Percentiles rank a stretch among this genome's conserved stretches.
Evolutionary conservation across 2,329 filamentous ascomycete species (phyloP).

Genomic region (Arthrobotrys iridis): DNA sequence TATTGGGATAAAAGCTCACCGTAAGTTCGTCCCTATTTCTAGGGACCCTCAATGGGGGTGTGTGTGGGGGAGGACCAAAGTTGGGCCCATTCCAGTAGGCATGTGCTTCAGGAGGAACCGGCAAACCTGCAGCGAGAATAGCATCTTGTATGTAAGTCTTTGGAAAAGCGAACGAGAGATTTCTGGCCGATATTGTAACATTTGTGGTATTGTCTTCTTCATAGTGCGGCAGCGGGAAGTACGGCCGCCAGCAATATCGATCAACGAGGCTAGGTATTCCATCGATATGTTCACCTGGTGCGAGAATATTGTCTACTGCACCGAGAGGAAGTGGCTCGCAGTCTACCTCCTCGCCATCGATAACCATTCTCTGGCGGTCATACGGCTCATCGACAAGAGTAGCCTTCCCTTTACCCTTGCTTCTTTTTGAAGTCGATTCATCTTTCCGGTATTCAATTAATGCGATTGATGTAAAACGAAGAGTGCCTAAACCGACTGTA

Average conservation of each 20-base stretch:
- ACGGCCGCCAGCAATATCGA: conserved; percentile 49
- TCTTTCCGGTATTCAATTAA: conserved; percentile 45
- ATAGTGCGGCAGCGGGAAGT: conserved; percentile 47
- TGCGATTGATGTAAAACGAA: conserved; percentile 44
- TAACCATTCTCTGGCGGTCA: neutral
- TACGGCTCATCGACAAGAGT: neutral
- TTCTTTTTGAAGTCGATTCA: conserved; percentile 25
- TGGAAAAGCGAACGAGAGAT: conserved; percentile 48
- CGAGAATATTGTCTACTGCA: conserved; percentile 17
- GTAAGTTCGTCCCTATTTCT: conserved; percentile 49
- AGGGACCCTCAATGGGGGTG: conserved; percentile 37
- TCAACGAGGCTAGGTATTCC: conserved; percentile 44
- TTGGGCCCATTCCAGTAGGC: conserved; percentile 50
- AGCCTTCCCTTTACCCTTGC: conserved; percentile 48
- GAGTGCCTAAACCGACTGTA: conserved; percentile 44
- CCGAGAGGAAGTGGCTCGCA: conserved; percentile 46
- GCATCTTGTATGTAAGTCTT: conserved; percentile 50
- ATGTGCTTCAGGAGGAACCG: conserved; percentile 43
- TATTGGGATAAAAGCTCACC: conserved; percentile 6
- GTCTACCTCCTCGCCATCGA: conserved; percentile 35
- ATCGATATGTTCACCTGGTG: conserved; percentile 30
- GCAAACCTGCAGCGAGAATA: conserved; percentile 30
- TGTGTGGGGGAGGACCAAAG: conserved; percentile 39
- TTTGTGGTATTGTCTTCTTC: conserved; percentile 38
- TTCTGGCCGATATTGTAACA: conserved; percentile 31